Percentiles rank a stretch among this genome's conserved stretches.
Conservation (phyloP, 805 yeast genomes). For the Tetrapisispora arboricola region DNA sequence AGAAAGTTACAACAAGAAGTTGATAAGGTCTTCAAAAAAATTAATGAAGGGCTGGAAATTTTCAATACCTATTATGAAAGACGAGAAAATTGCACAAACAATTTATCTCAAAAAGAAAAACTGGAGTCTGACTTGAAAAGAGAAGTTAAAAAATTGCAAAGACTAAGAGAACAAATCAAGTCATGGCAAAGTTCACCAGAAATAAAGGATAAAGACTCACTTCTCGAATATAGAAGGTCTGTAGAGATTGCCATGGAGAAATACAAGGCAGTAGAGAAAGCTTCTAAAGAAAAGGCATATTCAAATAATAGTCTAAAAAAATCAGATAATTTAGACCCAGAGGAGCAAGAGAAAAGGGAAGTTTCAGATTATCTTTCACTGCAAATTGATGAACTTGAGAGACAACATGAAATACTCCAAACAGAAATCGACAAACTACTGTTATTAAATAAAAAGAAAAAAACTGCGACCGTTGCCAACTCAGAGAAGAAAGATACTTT, state of each 20-base stretch:
- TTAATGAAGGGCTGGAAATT: conserved; percentile 77
- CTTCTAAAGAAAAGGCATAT: conserved; percentile 87
- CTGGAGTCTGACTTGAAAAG: conserved; percentile 86
- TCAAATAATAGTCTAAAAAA: conserved; percentile 82
- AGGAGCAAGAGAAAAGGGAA: conserved; percentile 68
- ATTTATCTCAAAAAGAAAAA: conserved; percentile 86
- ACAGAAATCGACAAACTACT: conserved; percentile 33
- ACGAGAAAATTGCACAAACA: conserved; percentile 61
- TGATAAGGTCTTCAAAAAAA: conserved; percentile 80
- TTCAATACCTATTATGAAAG: conserved; percentile 84
- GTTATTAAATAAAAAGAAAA: conserved; percentile 25
- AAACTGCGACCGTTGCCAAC: conserved; percentile 23
- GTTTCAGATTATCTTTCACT: conserved; percentile 57
- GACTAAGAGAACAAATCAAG: conserved; percentile 89
- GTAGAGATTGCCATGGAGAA: conserved; percentile 85
- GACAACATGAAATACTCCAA: conserved; percentile 72
- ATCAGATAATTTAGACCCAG: conserved; percentile 56
- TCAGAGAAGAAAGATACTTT: conserved; percentile 39
- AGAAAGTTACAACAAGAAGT: conserved; percentile 57
- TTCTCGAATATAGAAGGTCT: conserved; percentile 64
- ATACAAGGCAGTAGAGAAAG: conserved; percentile 89
- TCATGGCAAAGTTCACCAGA: conserved; percentile 90
- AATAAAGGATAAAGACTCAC: conserved; percentile 78
- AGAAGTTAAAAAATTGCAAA: conserved; percentile 88
- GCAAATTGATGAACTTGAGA: conserved; percentile 66